Conservation (phyloP, 1,284 basidiomycete genomes). For the Blastosporella zonata region DNA sequence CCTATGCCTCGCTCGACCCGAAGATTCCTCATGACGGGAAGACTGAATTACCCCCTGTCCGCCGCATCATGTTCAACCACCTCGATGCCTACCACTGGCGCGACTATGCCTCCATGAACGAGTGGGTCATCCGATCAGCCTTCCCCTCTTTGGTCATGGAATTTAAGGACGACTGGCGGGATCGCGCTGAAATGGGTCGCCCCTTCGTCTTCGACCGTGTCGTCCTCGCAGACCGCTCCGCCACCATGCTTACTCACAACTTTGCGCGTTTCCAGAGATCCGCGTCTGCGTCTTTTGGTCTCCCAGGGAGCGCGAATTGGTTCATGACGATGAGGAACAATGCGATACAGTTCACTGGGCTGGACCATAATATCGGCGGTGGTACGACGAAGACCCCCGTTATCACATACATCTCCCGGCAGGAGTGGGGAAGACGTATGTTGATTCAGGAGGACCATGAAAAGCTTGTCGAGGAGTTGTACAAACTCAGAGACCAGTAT, state of each 20-base stretch:
- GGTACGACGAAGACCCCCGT: constrained; percentile 51
- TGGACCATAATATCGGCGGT: constrained; percentile 36
- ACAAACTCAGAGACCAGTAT: constrained; percentile 63
- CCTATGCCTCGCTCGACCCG: constrained; percentile 78
- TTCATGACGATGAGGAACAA: constrained; percentile 76
- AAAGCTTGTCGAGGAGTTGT: constrained; percentile 56
- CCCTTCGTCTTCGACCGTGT: constrained; percentile 82
- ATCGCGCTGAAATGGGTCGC: constrained; percentile 65
- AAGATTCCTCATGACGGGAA: constrained; percentile 61
- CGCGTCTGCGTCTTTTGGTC: constrained; percentile 68
- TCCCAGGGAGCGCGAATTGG: constrained; percentile 76
- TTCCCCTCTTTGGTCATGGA: constrained; percentile 78
- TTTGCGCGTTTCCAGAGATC: constrained; percentile 71
- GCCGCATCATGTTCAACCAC: constrained; percentile 73
- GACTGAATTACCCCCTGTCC: constrained; percentile 67
- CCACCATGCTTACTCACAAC: constrained; percentile 70
- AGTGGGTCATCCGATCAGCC: constrained; percentile 71
- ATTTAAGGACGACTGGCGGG: constrained; percentile 77
- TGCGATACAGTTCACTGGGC: constrained; percentile 68
- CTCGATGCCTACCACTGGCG: constrained; percentile 77
- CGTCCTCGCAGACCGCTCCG: constrained; percentile 78
- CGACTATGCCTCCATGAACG: constrained; percentile 82
- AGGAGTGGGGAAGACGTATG: constrained; percentile 82
- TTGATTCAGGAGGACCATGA: constrained; percentile 65
- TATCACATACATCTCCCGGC: constrained; percentile 85